Conservation (phyloP, 2,329 filamentous ascomycete species). For the Diplodia intermedia region DNA sequence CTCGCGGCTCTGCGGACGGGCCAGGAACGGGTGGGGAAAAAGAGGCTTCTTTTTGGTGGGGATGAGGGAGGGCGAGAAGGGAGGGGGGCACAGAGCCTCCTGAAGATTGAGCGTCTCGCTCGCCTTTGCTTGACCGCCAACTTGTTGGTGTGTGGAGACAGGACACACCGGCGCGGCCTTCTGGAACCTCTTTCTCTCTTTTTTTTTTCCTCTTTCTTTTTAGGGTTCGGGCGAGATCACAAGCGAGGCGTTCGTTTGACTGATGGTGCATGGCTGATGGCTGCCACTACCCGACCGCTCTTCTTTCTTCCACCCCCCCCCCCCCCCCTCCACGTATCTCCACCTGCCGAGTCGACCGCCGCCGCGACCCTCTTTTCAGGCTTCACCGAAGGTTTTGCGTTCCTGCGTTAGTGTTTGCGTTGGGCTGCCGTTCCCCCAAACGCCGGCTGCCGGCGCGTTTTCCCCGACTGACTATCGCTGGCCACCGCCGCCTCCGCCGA, state of each 20-base stretch:
- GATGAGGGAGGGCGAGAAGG: background rate
- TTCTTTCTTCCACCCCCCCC: background rate
- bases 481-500: no score
- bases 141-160: background rate
- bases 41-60: slow-evolving; percentile 2
- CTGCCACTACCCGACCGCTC: background rate
- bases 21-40: slow-evolving; percentile 1
- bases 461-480: background rate
- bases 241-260: slow-evolving; percentile 1
- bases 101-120: background rate
- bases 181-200: background rate
- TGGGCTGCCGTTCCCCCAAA: background rate
- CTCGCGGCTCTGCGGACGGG: slow-evolving; percentile 1
- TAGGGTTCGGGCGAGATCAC: no score
- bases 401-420: slow-evolving; percentile 1
- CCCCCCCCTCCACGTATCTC: background rate
- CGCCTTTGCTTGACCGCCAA: background rate
- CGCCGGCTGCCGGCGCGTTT: background rate
- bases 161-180: background rate
- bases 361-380: slow-evolving; percentile 1
- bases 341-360: no score
- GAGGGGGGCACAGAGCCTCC: background rate
- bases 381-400: background rate
- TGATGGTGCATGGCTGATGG: background rate
- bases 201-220: no score